Percentiles rank a stretch among this genome's conserved stretches.
These are phyloP conservation scores for Dipteronia sinensis DNA, from an alignment of 345 rosid species.

Conservation along the genomic window DNA sequence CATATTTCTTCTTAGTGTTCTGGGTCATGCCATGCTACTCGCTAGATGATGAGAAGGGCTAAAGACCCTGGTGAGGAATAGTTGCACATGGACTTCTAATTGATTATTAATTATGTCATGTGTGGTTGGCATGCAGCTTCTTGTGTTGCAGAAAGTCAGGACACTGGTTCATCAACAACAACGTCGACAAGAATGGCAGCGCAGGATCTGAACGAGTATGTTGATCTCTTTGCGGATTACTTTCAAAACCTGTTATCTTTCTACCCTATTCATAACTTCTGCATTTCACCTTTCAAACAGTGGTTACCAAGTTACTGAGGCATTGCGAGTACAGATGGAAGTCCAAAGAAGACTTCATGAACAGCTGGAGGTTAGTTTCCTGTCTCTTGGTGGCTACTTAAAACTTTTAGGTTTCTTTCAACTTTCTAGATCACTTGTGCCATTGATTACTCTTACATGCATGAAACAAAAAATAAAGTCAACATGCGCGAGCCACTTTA, in stretches of 20 bases:
- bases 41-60: neutral
- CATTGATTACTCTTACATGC: neutral
- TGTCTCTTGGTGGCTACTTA: neutral
- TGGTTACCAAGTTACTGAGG: constrained; percentile 88
- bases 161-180: constrained; percentile 73
- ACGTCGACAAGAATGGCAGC: constrained; percentile 60
- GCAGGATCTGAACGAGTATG: constrained; percentile 83
- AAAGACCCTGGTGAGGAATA: neutral
- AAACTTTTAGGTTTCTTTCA: neutral
- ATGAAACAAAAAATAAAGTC: neutral
- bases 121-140: constrained; percentile 48
- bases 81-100: constrained; percentile 13
- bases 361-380: constrained; percentile 81
- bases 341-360: constrained; percentile 92
- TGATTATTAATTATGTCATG: constrained; percentile 16
- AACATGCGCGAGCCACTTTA: neutral
- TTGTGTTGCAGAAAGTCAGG: constrained; percentile 83
- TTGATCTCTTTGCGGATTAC: constrained; percentile 17
- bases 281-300: constrained; percentile 46
- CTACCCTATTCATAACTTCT: constrained; percentile 6
- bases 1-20: neutral
- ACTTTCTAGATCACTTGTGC: neutral
- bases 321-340: constrained; percentile 96
- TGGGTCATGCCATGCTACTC: neutral
- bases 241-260: constrained; percentile 16